phyloP scores from a whole-genome alignment of 1,284 basidiomycete species.

The Fistulina hepatica region DNA sequence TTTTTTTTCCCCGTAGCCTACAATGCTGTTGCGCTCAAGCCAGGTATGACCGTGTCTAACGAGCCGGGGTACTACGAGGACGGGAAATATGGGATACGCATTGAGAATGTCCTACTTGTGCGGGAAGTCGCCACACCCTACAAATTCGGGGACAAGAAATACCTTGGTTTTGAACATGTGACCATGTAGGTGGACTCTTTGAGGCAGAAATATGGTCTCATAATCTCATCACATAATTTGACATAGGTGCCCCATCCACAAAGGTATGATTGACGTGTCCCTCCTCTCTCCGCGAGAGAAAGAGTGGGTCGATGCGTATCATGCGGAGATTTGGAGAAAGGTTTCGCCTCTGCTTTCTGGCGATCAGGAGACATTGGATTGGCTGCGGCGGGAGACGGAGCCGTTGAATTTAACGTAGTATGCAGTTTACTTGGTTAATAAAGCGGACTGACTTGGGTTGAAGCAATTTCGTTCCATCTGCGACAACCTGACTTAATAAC shows the following conservation, averaged over 20 bases:
- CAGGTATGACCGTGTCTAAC: slow-evolving; percentile 86
- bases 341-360: slow-evolving; percentile 61
- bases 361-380: slow-evolving; percentile 64
- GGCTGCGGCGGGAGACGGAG: slow-evolving; percentile 69
- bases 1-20: slow-evolving; percentile 30
- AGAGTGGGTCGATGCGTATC: slow-evolving; percentile 81
- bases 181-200: slow-evolving; percentile 49
- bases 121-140: slow-evolving; percentile 62
- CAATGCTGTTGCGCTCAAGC: slow-evolving; percentile 61
- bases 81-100: slow-evolving; percentile 86
- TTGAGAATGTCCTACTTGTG: slow-evolving; percentile 83
- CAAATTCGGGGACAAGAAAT: slow-evolving; percentile 81
- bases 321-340: slow-evolving; percentile 69
- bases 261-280: slow-evolving; percentile 61
- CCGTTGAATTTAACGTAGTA: slow-evolving; percentile 27
- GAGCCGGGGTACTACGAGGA: slow-evolving; percentile 95
- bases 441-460: no score
- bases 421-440: no score
- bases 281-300: slow-evolving; percentile 63
- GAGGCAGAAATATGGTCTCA: background rate
- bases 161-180: slow-evolving; percentile 73
- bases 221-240: background rate
- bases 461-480: no score
- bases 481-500: no score
- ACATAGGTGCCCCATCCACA: slow-evolving; percentile 74